Evolutionary conservation across 805 yeast species (phyloP), one percentile per base, ranked within the genome.

Genomic region (Lipomyces sp.): DNA sequence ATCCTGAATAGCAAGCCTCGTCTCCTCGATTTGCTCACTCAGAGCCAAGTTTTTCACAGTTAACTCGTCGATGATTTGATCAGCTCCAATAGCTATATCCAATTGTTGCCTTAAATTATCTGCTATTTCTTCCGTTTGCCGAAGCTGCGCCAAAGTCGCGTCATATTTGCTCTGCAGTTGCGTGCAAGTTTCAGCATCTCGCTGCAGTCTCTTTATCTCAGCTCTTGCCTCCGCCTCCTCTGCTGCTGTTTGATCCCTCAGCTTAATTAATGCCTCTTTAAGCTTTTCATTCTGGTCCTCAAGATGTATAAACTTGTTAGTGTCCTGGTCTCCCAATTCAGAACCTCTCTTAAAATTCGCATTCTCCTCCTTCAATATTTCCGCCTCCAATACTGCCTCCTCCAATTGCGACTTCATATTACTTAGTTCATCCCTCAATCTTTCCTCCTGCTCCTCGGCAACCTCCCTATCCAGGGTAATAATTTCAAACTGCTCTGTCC

Each of bases 1-100:
- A 30, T 87, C 89, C 1, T 78, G 78, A 0, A 86, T 77, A 0
- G 84, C 79, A 3, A 69, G 69, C 39, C 79, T 74, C 29, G 86
- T 75, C n/a, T 73, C 75, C 1, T 69, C 70, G 4, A 85, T 77
- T 54, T 80, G 69, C 10, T 73, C 75, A 24, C 70, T 71, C 29
- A 85, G 75, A 33, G 73, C 78, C 7, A 77, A 61, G 60, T 83
- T 83, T 63, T 80, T 69, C 34, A 75, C 75, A 0, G 83, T 77
- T 32, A 82, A 72, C 15, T 72, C 77, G 30, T 78, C 80, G 7
- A 80, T 72, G 51, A 82, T 69, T 3, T 69, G 69, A 10, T 81
- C 81, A 0, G 80, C 77, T 0, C 78, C 80, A 1, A 73, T 60
- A 2, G 78, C 71, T 6, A 73, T 72, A 3, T 77, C 79, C 18